Percentiles rank a stretch among this genome's conserved stretches.
phyloP scores from a whole-genome alignment of 73 alveolate genomes.

The Halteria grandinella region DNA sequence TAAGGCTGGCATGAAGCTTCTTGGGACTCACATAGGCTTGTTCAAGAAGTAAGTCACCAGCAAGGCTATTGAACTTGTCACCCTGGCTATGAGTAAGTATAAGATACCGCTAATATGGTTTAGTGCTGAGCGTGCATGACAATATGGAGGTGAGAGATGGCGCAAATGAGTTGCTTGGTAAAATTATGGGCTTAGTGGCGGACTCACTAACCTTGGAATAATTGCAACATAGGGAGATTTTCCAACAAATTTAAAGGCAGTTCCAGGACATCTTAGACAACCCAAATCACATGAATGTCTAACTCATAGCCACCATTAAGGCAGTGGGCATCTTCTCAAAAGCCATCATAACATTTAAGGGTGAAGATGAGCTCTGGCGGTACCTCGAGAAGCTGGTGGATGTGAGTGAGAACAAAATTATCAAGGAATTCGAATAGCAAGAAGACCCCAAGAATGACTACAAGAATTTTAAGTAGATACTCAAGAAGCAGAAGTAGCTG shows the following conservation, averaged over 20 bases:
- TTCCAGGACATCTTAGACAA: conserved; percentile 35
- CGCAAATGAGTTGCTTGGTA: conserved; percentile 46
- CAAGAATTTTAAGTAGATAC: conserved; percentile 63
- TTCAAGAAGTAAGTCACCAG: conserved; percentile 19
- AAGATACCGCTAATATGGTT: neutral
- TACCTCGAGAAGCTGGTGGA: conserved; percentile 60
- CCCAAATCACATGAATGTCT: conserved; percentile 9
- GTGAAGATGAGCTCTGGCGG: conserved; percentile 55
- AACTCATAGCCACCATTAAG: conserved; percentile 48
- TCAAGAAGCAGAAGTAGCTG: conserved; percentile 71
- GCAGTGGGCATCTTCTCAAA: conserved; percentile 77
- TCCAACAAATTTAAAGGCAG: conserved; percentile 15
- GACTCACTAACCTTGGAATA: conserved; percentile 25
- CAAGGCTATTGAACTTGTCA: conserved; percentile 7
- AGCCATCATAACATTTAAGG: conserved; percentile 55
- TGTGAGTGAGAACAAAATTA: conserved; percentile 45
- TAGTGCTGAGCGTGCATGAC: conserved; percentile 52
- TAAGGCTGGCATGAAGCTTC: conserved; percentile 52
- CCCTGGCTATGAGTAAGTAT: conserved; percentile 5
- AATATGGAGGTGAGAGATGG: conserved; percentile 64
- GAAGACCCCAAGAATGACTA: conserved; percentile 51
- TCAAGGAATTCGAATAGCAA: conserved; percentile 56
- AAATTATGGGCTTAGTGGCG: neutral
- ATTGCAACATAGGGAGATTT: conserved; percentile 33
- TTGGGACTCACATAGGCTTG: conserved; percentile 15